phyloP scores from a whole-genome alignment of 2,329 filamentous ascomycete species.

The Penicillium thymicola region DNA sequence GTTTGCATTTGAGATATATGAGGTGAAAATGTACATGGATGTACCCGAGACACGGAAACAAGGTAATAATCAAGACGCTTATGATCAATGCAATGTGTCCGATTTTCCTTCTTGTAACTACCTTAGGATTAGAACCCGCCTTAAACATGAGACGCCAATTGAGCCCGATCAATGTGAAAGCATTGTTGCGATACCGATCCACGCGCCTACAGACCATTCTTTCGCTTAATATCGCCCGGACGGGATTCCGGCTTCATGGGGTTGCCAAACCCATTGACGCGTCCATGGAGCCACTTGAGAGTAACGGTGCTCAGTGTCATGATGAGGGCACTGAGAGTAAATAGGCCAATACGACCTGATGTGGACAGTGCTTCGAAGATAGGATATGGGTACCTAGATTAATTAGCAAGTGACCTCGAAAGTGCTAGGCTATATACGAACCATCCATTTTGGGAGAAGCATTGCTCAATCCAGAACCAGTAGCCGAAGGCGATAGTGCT shows the following conservation, averaged over 20 bases:
- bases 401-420: constrained; percentile 1
- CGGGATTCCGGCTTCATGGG: constrained; percentile 20
- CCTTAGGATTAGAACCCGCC: too few species aligned
- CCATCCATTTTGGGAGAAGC: constrained; percentile 58
- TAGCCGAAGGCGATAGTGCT: constrained; percentile 55
- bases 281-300: constrained; percentile 68
- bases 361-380: constrained; percentile 69
- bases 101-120: neutral
- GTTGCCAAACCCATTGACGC: constrained; percentile 40
- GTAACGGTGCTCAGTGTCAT: constrained; percentile 69
- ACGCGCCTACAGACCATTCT: constrained; percentile 19
- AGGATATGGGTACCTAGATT: constrained; percentile 75
- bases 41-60: neutral
- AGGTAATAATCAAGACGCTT: neutral
- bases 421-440: constrained; percentile 37
- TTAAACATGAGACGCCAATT: too few species aligned
- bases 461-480: constrained; percentile 63
- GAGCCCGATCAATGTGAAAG: neutral
- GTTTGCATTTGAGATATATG: neutral
- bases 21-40: neutral
- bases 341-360: constrained; percentile 64
- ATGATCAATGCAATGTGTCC: neutral
- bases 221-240: constrained; percentile 30
- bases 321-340: constrained; percentile 63
- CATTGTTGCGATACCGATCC: neutral